Evolutionary conservation across 2,329 filamentous ascomycete species (phyloP).

Genomic region (Phaeosphaeriaceae sp.): DNA sequence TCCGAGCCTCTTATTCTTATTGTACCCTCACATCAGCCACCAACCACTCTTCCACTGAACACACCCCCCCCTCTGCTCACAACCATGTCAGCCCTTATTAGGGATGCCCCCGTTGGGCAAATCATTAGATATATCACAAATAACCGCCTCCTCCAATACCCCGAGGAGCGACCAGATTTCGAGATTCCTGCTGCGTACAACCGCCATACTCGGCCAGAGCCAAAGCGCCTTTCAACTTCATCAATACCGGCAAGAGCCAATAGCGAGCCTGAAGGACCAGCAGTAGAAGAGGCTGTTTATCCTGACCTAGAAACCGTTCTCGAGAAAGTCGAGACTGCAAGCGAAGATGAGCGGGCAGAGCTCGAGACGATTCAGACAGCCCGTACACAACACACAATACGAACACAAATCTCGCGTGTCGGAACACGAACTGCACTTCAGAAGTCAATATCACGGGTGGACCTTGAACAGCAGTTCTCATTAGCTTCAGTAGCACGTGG

Average conservation of each 20-base stretch:
- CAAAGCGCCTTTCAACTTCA: conserved; percentile 18
- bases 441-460: conserved; percentile 44
- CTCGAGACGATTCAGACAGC: conserved; percentile 45
- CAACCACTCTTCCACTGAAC: neutral
- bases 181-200: conserved; percentile 55
- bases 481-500: conserved; percentile 44
- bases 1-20: neutral
- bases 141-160: conserved; percentile 63
- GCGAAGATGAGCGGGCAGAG: conserved; percentile 27
- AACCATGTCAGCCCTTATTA: conserved; percentile 51
- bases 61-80: neutral
- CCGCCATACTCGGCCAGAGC: conserved; percentile 15
- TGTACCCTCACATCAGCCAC: neutral
- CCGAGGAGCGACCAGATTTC: conserved; percentile 65
- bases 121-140: conserved; percentile 61
- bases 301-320: conserved; percentile 32
- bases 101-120: conserved; percentile 66
- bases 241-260: conserved; percentile 5
- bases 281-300: conserved; percentile 31
- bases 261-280: conserved; percentile 23
- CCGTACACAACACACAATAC: conserved; percentile 31
- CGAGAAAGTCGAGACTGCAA: conserved; percentile 25
- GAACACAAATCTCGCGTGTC: conserved; percentile 42
- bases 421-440: conserved; percentile 47
- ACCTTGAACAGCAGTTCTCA: conserved; percentile 50